These are phyloP conservation scores for Colletotrichum gloeosporioides DNA, from an alignment of 2,329 filamentous ascomycete genomes.

Conservation along the genomic window DNA sequence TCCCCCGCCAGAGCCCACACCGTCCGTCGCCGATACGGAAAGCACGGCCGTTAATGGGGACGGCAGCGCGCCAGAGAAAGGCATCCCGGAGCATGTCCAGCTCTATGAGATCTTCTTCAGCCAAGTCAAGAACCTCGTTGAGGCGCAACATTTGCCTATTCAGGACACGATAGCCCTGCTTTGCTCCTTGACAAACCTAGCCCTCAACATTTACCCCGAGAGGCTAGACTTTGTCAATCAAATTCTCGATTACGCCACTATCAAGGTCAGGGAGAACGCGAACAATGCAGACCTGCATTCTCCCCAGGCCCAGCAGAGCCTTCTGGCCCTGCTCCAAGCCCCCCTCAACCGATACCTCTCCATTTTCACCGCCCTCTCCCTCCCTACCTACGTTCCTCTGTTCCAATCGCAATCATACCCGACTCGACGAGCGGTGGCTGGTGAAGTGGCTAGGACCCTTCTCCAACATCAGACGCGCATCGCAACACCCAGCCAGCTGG, in stretches of 20 bases:
- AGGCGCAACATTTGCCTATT: conserved; percentile 87
- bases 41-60: conserved; percentile 52
- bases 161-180: conserved; percentile 93
- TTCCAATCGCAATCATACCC: conserved; percentile 92
- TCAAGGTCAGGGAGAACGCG: conserved; percentile 85
- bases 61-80: conserved; percentile 39
- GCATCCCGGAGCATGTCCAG: conserved; percentile 79
- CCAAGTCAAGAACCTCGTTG: conserved; percentile 92
- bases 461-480: conserved; percentile 83
- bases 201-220: conserved; percentile 94
- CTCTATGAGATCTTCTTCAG: conserved; percentile 98
- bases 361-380: conserved; percentile 92
- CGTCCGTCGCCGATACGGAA: conserved; percentile 52
- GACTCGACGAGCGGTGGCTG: conserved; percentile 87
- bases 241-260: conserved; percentile 84
- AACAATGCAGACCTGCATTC: conserved; percentile 97
- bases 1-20: conserved; percentile 31
- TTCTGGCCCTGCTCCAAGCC: conserved; percentile 88
- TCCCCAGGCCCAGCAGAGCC: conserved; percentile 82
- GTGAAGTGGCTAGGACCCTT: conserved; percentile 84
- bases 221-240: conserved; percentile 95
- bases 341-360: conserved; percentile 90
- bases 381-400: conserved; percentile 90
- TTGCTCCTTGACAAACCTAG: conserved; percentile 92
- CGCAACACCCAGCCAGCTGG: conserved; percentile 77